These are phyloP conservation scores for Salvia hispanica DNA, from an alignment of 257 asterid species.

Conservation along the genomic window DNA sequence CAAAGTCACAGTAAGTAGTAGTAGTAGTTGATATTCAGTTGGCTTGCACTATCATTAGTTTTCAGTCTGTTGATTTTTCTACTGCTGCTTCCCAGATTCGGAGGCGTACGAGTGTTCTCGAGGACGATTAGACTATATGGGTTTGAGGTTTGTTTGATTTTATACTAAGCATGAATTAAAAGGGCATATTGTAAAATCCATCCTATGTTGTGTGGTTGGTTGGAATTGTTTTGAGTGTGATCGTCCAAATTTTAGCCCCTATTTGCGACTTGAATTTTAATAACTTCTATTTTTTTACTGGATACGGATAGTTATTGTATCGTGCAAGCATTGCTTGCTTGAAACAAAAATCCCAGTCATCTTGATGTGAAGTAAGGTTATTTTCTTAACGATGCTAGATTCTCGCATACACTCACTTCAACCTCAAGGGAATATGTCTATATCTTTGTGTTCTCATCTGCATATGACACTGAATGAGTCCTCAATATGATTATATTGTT, in stretches of 20 bases:
- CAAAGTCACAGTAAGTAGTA: constrained; percentile 87
- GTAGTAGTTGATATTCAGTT: background rate
- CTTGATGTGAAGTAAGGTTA: too few relatives aligned
- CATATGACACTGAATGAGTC: too few relatives aligned
- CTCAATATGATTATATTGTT: too few relatives aligned
- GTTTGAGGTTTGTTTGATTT: background rate
- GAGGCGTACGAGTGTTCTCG: constrained; percentile 84
- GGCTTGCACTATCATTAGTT: background rate
- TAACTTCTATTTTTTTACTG: background rate
- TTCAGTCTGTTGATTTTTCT: background rate
- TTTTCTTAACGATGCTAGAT: too few relatives aligned
- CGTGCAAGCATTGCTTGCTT: too few relatives aligned
- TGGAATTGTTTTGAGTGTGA: background rate
- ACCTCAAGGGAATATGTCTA: too few relatives aligned
- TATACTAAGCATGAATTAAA: background rate
- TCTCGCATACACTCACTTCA: too few relatives aligned
- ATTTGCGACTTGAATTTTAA: background rate
- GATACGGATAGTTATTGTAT: too few relatives aligned
- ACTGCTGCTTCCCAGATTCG: constrained; percentile 56
- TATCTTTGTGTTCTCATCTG: too few relatives aligned
- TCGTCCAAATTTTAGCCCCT: background rate
- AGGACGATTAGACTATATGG: constrained; percentile 61
- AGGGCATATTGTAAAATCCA: constrained; percentile 10
- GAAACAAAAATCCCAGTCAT: too few relatives aligned
- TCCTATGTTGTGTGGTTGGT: constrained; percentile 5